phyloP scores from a whole-genome alignment of 2,329 filamentous ascomycete species.

The Scolecobasidium constrictum region DNA sequence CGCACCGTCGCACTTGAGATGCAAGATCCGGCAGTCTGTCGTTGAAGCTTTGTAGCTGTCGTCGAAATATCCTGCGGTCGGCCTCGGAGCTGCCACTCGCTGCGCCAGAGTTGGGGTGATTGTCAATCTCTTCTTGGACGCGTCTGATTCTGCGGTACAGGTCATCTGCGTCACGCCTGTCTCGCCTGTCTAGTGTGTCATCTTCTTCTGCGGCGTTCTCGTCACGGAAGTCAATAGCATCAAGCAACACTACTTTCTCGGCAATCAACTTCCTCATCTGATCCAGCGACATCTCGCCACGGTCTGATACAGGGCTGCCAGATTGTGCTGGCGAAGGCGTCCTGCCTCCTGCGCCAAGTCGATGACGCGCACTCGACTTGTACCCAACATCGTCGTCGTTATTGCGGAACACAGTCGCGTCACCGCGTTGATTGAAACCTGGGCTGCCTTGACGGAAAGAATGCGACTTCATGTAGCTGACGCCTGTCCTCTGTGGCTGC shows the following conservation, averaged over 20 bases:
- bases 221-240: constrained; percentile 93
- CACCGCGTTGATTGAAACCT: constrained; percentile 59
- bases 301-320: constrained; percentile 38
- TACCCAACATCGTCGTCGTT: constrained; percentile 87
- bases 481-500: constrained; percentile 91
- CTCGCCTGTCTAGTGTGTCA: constrained; percentile 78
- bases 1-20: constrained; percentile 80
- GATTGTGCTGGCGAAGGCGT: constrained; percentile 76
- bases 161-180: constrained; percentile 86
- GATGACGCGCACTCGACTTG: constrained; percentile 81
- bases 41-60: constrained; percentile 77
- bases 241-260: constrained; percentile 87
- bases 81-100: constrained; percentile 56
- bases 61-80: constrained; percentile 73
- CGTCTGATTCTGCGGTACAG: constrained; percentile 85
- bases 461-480: constrained; percentile 93
- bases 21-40: constrained; percentile 88
- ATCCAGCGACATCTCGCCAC: constrained; percentile 73
- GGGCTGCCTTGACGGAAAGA: constrained; percentile 66
- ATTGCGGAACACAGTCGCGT: constrained; percentile 94
- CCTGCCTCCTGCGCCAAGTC: constrained; percentile 53
- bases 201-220: constrained; percentile 86
- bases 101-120: constrained; percentile 65
- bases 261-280: constrained; percentile 86
- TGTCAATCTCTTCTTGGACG: constrained; percentile 89